Conservation (phyloP, 2,329 filamentous ascomycete genomes). For the Stylonectria norvegica region DNA sequence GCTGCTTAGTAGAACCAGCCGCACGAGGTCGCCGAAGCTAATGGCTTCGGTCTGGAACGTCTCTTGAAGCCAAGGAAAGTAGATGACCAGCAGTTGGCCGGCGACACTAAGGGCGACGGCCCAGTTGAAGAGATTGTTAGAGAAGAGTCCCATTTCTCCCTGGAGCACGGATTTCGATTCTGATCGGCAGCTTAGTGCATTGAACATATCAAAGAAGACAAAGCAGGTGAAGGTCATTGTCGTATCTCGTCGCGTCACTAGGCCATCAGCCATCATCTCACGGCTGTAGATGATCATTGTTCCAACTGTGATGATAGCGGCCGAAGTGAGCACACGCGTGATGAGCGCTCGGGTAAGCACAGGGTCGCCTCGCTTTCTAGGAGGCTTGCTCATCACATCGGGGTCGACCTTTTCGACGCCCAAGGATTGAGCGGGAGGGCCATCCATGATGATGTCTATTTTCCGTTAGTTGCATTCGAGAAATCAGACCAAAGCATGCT, state of each 20-base stretch:
- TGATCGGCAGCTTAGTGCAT: slow-evolving; percentile 87
- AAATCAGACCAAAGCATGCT: background rate
- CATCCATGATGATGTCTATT: slow-evolving; percentile 98
- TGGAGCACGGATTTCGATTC: slow-evolving; percentile 85
- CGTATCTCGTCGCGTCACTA: slow-evolving; percentile 88
- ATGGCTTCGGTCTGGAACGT: slow-evolving; percentile 95
- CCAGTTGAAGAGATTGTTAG: slow-evolving; percentile 95
- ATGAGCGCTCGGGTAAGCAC: slow-evolving; percentile 86
- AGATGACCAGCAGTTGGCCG: slow-evolving; percentile 88
- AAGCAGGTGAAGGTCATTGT: slow-evolving; percentile 99
- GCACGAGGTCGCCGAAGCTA: slow-evolving; percentile 67
- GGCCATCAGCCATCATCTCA: slow-evolving; percentile 81
- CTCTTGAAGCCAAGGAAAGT: slow-evolving; percentile 87
- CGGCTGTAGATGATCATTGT: slow-evolving; percentile 88
- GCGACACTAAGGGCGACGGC: slow-evolving; percentile 80
- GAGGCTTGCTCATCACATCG: slow-evolving; percentile 88
- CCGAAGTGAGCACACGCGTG: slow-evolving; percentile 80
- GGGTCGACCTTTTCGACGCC: slow-evolving; percentile 94
- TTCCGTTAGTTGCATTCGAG: slow-evolving; percentile 12
- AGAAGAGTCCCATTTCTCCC: slow-evolving; percentile 78
- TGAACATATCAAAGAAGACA: slow-evolving; percentile 99
- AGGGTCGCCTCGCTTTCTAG: slow-evolving; percentile 76
- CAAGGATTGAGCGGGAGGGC: slow-evolving; percentile 92
- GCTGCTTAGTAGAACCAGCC: slow-evolving; percentile 74
- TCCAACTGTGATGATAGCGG: slow-evolving; percentile 84